Base-by-base conservation (phyloP, 2,329 filamentous ascomycete genomes). In the Zymoseptoria tritici region DNA sequence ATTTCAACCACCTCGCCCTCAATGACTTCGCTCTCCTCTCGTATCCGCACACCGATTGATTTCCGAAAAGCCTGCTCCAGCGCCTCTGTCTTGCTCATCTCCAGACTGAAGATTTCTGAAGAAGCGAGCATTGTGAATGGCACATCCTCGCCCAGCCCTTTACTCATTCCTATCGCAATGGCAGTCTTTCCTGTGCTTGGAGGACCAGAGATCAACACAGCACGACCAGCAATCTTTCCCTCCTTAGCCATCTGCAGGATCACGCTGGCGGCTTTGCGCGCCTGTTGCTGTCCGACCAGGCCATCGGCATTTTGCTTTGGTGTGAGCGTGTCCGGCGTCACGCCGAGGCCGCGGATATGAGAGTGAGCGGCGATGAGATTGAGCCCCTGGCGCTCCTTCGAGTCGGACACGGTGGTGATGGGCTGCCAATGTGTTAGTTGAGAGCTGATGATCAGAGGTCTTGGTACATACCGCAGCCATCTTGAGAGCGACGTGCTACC, bases 11-110 rank as follows among this genome's bases (percentile, higher is more conserved):
- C 94, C 76, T 99, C 94, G 69, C 94, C 94, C 79, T 99, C 94
- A 78, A 99, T 99, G 67, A 99, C 95, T 75, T 99, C 94, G 71
- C 91, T 97, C 80, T 99, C 94, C 75, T 99, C 94, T 76, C 96
- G 97, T 79, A 99, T 99, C 64, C 94, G 85, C 61, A 99, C 94
- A 57, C 93, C 94, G 70, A 99, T 99, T 49, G 91, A 97, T 76
- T 97, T 97, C 71, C 94, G 88, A 80, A 99, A 97, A n/a, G 94
- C 93, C 76, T 99, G 94, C 57, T 93, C 97, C 42, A 99, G 85
- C 55, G 94, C 93, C 77, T 99, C 94, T 46, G 94, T 99, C 80
- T 99, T 99, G 70, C 91, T 96, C 93, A 99, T 97, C 77, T 99
- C 94, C 72, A 97, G 84, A 24, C 92, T 97, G 79, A 97, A 99